Percentiles rank a stretch among this genome's conserved stretches.
These are phyloP conservation scores for Antrodiella citrinella DNA, from an alignment of 768 basidiomycete genomes.

Conservation along the genomic window DNA sequence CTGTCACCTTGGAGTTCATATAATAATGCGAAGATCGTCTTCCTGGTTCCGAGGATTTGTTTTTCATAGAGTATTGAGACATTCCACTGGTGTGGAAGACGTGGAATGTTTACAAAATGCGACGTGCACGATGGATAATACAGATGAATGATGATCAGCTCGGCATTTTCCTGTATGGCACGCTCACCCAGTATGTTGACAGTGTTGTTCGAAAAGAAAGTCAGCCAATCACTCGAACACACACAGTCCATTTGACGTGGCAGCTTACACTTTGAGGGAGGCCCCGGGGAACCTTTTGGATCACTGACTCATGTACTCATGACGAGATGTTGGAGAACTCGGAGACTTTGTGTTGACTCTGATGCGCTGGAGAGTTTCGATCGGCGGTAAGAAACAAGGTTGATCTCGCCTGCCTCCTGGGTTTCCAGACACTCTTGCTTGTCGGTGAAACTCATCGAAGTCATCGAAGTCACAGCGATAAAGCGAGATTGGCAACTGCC, in stretches of 20 bases:
- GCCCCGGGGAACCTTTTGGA: too few species aligned
- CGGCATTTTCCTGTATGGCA: neutral
- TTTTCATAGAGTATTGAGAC: neutral
- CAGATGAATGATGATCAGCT: neutral
- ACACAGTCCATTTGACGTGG: neutral
- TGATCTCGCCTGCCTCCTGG: neutral
- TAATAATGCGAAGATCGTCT: neutral
- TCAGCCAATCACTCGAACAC: neutral
- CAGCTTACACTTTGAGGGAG: too few species aligned
- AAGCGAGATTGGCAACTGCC: too few species aligned
- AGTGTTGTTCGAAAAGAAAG: neutral
- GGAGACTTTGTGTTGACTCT: too few species aligned
- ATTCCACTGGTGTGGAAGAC: neutral
- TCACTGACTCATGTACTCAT: neutral
- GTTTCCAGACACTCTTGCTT: too few species aligned
- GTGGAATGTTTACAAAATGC: neutral
- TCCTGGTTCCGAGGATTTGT: neutral
- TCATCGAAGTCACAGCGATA: too few species aligned
- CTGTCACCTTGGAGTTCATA: too few species aligned
- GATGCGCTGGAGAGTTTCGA: neutral
- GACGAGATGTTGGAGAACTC: neutral
- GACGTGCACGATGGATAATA: neutral
- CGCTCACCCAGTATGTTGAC: too few species aligned
- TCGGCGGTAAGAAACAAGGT: neutral
- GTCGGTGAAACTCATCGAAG: too few species aligned